phyloP scores from a whole-genome alignment of 768 basidiomycete genomes.

The Serendipita sp. region DNA sequence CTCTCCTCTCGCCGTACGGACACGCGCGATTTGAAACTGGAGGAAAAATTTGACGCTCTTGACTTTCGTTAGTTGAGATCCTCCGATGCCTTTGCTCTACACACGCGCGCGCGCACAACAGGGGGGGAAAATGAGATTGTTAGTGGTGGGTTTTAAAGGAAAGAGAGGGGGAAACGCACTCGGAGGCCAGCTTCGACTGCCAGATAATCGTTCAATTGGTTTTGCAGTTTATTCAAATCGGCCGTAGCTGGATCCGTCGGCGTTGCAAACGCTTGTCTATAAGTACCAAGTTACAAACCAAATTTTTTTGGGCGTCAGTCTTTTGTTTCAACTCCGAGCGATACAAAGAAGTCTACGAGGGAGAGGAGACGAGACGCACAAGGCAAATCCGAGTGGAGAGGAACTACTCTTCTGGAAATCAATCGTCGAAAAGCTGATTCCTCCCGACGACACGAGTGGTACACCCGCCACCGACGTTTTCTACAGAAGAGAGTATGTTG shows the following conservation, averaged over 20 bases:
- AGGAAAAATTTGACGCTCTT: constrained; percentile 14
- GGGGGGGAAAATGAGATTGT: neutral
- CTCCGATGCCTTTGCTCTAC: constrained; percentile 1
- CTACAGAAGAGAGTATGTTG: neutral
- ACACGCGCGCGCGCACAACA: neutral
- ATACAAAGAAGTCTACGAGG: no score
- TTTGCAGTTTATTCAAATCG: constrained; percentile 8
- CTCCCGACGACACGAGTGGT: constrained; percentile 9
- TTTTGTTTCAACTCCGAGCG: no score
- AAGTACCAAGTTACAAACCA: neutral
- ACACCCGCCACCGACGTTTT: constrained; percentile 6
- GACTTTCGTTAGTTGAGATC: constrained; percentile 8
- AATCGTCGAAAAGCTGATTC: constrained; percentile 8
- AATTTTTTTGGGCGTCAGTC: neutral
- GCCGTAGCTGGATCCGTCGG: constrained; percentile 8
- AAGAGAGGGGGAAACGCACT: neutral
- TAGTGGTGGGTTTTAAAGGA: neutral
- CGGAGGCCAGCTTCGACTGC: constrained; percentile 12
- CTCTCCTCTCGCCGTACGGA: constrained; percentile 9
- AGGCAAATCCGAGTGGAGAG: constrained; percentile 10
- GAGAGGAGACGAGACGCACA: neutral
- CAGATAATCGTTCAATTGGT: constrained; percentile 12
- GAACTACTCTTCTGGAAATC: constrained; percentile 9
- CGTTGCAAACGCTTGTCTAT: constrained; percentile 1
- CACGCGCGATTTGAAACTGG: constrained; percentile 13